Evolutionary conservation across 192 early-diverging fungal species (phyloP), one percentile per base, ranked within the genome.

Genomic region (Pilobolus umbonatus): DNA sequence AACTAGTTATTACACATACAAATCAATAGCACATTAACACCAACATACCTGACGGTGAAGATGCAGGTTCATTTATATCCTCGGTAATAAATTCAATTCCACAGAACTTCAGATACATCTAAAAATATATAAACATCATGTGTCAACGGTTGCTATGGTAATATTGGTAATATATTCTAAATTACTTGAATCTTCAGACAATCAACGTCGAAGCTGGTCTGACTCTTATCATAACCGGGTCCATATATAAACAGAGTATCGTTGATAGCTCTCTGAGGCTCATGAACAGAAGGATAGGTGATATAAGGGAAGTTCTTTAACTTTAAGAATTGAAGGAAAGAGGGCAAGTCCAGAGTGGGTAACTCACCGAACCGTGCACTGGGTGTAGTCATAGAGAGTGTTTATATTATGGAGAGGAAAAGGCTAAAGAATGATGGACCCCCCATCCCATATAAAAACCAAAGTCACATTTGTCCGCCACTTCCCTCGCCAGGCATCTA

Each of bases 181-280:
- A 30, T 57, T 66, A 78, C 81, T 69, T 84, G 79, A 35, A 65
- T 64, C 30, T 68, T 60, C 42, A 84, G 52, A 62, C 79, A 78
- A 10, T 76, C 82, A 4, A 65, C 71, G 34, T 84, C 82, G 25
- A 77, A 81, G 44, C 76, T 81, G 19, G 65, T 44, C 7, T 36
- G 15, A 17, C 68, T 57, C 0, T 69, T 61, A 9, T 43, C 34
- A 57, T 63, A 67, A 49, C 72, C 69, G 24, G 72, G 68, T n/a
- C 79, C 79, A 64, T 76, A 81, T 29, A 79, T 74, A 56, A 68
- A 81, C 19, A 84, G 64, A 21, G 59, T 68, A 28, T 79, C 72
- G 9, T 61, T 53, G 7, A 24, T 28, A 14, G 63, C 50, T 39
- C 62, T 44, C 2, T 56, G 43, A 3, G 64, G 73, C 12, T 62